Evolutionary conservation across 441 rosid genomes (phyloP).

Genomic region (Corymbia citriodora): DNA sequence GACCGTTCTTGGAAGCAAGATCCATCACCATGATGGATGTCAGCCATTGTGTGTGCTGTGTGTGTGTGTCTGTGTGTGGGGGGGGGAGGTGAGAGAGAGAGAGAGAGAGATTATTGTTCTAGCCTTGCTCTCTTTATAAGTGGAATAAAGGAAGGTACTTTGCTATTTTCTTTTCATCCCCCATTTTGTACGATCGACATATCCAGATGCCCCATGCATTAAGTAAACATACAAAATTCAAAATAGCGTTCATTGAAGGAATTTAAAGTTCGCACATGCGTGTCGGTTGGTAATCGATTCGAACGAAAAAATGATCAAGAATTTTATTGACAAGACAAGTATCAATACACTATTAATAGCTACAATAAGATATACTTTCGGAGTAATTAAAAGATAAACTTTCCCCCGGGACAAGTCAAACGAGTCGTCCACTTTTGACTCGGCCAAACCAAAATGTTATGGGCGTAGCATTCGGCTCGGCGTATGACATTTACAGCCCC

Average conservation of each 20-base stretch:
- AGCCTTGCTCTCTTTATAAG: not conserved
- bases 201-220: not conserved
- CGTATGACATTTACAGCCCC: not conserved
- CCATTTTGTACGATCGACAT: not conserved
- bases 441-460: not conserved
- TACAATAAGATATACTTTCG: not conserved
- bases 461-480: not conserved
- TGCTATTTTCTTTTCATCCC: not conserved
- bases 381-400: not conserved
- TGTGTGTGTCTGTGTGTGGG: not conserved
- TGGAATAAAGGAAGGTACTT: not conserved
- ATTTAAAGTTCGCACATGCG: not conserved
- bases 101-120: not conserved
- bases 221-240: not conserved
- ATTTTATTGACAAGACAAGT: not conserved
- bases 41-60: not conserved
- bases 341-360: not conserved
- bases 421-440: not conserved
- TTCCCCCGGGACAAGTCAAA: not conserved
- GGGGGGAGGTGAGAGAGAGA: not conserved
- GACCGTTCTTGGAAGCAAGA: not conserved
- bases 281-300: not conserved
- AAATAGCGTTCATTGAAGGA: not conserved
- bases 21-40: not conserved
- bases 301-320: not conserved